phyloP scores from a whole-genome alignment of 2,329 filamentous ascomycete species.

The Paracoccidioides lutzii region DNA sequence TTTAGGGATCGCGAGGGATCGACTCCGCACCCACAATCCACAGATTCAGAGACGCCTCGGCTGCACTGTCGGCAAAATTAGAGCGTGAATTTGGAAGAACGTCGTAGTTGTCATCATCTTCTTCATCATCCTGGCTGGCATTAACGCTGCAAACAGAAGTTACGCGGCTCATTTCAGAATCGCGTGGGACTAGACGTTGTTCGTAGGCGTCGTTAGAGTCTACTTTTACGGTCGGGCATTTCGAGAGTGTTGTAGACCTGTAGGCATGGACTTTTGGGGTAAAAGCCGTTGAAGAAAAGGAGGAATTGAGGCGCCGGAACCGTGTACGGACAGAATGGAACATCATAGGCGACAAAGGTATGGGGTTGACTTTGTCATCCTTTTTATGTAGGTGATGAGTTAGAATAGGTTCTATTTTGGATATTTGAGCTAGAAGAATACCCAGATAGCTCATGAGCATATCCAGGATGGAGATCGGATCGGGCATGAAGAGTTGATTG shows the following conservation, averaged over 20 bases:
- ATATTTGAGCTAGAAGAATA: too few relatives aligned
- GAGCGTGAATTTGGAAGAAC: background rate
- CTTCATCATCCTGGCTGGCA: background rate
- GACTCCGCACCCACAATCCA: background rate
- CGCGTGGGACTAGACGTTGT: background rate
- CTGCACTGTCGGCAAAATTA: background rate
- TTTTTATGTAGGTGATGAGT: background rate
- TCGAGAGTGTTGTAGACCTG: background rate
- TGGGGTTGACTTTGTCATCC: background rate
- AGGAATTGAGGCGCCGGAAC: slow-evolving; percentile 16
- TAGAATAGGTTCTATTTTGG: background rate
- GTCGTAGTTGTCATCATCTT: background rate
- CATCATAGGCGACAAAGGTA: background rate
- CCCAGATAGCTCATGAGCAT: background rate
- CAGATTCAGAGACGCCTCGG: background rate
- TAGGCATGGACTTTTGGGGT: background rate
- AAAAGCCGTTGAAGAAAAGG: background rate
- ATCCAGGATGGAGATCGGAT: background rate
- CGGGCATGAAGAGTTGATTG: background rate
- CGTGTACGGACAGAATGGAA: slow-evolving; percentile 29
- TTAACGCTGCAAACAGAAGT: background rate
- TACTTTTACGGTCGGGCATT: background rate
- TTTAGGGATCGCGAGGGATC: background rate
- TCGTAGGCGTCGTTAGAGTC: background rate
- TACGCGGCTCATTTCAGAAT: slow-evolving; percentile 1